Base-by-base conservation (phyloP, 106 monocot genomes). In the Cymbidium sinense region DNA sequence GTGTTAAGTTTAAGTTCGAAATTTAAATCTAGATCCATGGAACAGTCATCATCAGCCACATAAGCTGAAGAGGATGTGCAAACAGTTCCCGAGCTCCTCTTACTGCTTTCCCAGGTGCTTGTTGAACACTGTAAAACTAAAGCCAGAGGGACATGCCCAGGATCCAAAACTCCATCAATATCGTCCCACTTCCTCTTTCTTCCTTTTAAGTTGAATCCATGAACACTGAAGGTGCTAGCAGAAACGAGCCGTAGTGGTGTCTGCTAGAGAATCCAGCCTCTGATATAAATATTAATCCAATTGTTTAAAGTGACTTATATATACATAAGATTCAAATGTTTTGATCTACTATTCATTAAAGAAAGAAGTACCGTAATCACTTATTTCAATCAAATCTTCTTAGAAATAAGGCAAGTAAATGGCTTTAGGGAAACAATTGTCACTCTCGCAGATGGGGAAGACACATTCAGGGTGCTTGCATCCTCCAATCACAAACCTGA, bases 81-180 rank as follows among this genome's bases (percentile, higher is more conserved):
- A 71, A 69, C 64, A 78, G 83, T 83, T 65, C 81, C 72, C 3
- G 90, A 83, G 64, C 90, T 90, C 11, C 83, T 50, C 80, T 90
- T 93, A 78, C 88, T 88, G 51, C 79, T 88, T 20, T 80, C 85
- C 7, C 86, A 88, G 23, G 76, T 81, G 74, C 85, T 83, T 39
- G 86, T 58, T 51, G 86, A 84, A 19, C 34, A 62, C 11, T 77
- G 82, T 67, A 85, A 79, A 84, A 75, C 84, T 7, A 88, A 79
- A 30, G 80, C 28, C 51, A 88, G 70, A n/a, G 78, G 70, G 6
- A 50, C 79, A 54, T 74, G 25, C 62, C 67, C 71, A 28, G 67
- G 36, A 77, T 30, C 64, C 52, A 73, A 34, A 28, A 30, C n/a
- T 50, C 74, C 80, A 52, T 82, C 44, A 34, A 73, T 62, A 80